A percentile compares a stretch with the other conserved stretches of the same genome.
Conservation (phyloP, 768 basidiomycete genomes). For the Podaxis rugospora region DNA sequence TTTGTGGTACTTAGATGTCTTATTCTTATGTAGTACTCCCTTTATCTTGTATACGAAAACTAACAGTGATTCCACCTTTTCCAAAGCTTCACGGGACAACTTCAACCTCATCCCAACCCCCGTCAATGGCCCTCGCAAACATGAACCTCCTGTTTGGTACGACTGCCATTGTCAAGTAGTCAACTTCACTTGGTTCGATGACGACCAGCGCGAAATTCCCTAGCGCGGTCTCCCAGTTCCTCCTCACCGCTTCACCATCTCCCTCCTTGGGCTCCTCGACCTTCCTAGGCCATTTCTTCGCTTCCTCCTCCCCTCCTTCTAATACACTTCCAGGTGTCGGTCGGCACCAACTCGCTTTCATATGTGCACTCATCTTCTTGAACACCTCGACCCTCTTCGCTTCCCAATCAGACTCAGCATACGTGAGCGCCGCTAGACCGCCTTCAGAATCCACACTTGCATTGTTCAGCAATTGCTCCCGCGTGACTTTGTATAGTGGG, state of each 20-base stretch:
- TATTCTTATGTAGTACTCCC: slow-evolving; percentile 7
- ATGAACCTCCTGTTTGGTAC: slow-evolving; percentile 53
- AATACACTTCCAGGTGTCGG: slow-evolving; percentile 61
- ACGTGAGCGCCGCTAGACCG: slow-evolving; percentile 28
- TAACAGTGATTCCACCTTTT: neutral
- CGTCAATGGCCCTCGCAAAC: slow-evolving; percentile 24
- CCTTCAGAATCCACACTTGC: slow-evolving; percentile 13
- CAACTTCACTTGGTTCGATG: slow-evolving; percentile 67
- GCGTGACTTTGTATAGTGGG: slow-evolving; percentile 29
- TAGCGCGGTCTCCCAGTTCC: slow-evolving; percentile 49
- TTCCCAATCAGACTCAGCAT: slow-evolving; percentile 63
- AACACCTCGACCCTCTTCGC: slow-evolving; percentile 56
- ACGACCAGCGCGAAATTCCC: slow-evolving; percentile 68
- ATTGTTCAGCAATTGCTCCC: slow-evolving; percentile 18
- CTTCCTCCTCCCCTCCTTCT: slow-evolving; percentile 48
- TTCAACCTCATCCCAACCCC: slow-evolving; percentile 54
- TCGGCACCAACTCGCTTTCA: slow-evolving; percentile 72
- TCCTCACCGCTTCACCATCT: slow-evolving; percentile 36
- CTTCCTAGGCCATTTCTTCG: slow-evolving; percentile 55
- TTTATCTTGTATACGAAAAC: neutral
- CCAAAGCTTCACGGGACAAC: slow-evolving; percentile 50
- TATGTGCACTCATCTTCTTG: slow-evolving; percentile 48
- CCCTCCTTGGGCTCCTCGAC: slow-evolving; percentile 44
- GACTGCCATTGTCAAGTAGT: slow-evolving; percentile 58
- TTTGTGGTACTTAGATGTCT: slow-evolving; percentile 6